phyloP scores from a whole-genome alignment of 345 rosid species.

The Camelina neglecta region DNA sequence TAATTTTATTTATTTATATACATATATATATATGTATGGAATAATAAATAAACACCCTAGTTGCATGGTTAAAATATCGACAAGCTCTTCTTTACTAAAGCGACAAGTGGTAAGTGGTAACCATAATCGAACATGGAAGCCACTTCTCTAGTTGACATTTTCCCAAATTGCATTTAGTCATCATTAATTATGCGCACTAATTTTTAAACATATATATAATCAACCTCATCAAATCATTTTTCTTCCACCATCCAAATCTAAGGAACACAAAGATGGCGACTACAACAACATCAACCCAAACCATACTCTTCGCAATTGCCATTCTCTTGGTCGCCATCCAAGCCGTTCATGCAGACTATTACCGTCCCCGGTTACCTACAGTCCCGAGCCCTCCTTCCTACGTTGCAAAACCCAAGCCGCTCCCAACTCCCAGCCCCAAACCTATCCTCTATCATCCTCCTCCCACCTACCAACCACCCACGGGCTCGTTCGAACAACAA shows the following conservation, averaged over 20 bases:
- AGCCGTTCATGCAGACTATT: slow-evolving; percentile 40
- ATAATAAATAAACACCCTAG: too few species aligned
- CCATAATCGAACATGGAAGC: slow-evolving; percentile 59
- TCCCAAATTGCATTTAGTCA: slow-evolving; percentile 20
- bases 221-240: slow-evolving; percentile 19
- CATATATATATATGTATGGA: too few species aligned
- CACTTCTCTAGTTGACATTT: slow-evolving; percentile 48
- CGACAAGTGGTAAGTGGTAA: slow-evolving; percentile 43
- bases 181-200: slow-evolving; percentile 13
- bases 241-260: slow-evolving; percentile 18
- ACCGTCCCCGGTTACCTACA: slow-evolving; percentile 25
- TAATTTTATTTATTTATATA: too few species aligned
- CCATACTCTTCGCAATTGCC: slow-evolving; percentile 15
- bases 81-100: too few species aligned
- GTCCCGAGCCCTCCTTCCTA: slow-evolving; percentile 27
- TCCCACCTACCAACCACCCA: slow-evolving; percentile 40
- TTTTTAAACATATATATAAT: slow-evolving; percentile 28
- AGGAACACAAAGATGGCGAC: slow-evolving; percentile 31
- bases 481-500: slow-evolving; percentile 43
- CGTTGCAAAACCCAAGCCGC: slow-evolving; percentile 12
- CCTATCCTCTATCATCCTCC: slow-evolving; percentile 39
- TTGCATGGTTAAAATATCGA: too few species aligned
- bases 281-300: slow-evolving; percentile 23
- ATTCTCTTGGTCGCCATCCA: slow-evolving; percentile 40
- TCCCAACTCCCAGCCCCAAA: slow-evolving; percentile 36